Base-by-base conservation (phyloP, 1,139 yeast species). In the Blastobotrys petasosporus region DNA sequence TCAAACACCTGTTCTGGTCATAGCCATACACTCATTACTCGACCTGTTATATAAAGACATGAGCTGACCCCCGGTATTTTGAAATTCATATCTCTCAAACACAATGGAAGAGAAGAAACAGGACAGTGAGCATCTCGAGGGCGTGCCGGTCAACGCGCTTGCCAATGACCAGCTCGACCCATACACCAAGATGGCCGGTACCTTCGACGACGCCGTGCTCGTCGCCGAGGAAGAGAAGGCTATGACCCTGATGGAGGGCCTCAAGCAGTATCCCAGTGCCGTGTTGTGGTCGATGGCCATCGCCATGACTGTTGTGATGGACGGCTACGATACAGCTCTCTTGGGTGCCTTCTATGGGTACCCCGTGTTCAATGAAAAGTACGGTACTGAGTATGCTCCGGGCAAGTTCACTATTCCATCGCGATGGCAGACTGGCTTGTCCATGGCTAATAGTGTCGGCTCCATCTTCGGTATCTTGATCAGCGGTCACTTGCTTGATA, bases 241-340 rank as follows among this genome's bases (percentile, higher is more conserved):
- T 16, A 71, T 74, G 76, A 53, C 71, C 7, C 61, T 74, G 45
- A 50, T 47, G 29, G 71, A 75, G 53, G 77, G 76, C 45, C 51
- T 76, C 40, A 64, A 56, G 34, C 41, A 45, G 8, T 67, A 65
- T 47, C 69, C 65, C 11, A 64, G 61, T 46, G 74, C 76, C 2
- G 67, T 66, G 2, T 44, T 68, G 46, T 74, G 77, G 76, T 67
- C 74, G 3, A 47, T 71, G 30, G 55, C 71, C 33, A 59, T 73
- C 47, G 67, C 74, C 1, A 53, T 67, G 17, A 65, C 70, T 28
- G 60, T 73, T 43, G 55, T 73, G 45, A 73, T 72, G 76, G 76
- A 71, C 51, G 77, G 77, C 25, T 74, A 71, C 54, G 77, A 74
- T 52, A 55, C 63, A 32, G 59, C 58, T 33, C 59, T 73, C 46